These are phyloP conservation scores for Talaromyces atroroseus DNA, from an alignment of 2,329 filamentous ascomycete genomes.

Conservation along the genomic window DNA sequence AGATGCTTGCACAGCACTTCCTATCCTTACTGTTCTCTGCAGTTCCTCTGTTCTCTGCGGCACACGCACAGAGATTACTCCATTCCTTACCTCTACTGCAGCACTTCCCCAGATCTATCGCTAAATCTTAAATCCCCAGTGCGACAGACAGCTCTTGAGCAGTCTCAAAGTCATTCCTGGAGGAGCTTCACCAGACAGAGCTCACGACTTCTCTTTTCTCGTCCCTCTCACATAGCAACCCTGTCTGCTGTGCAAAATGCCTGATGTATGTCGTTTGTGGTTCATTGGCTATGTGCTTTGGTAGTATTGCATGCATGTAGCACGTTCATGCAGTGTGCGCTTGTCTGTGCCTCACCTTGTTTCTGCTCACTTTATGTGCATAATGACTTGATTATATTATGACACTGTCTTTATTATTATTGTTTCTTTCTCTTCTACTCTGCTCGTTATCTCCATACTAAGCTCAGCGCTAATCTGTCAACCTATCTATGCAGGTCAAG, in stretches of 20 bases:
- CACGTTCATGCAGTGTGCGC: neutral
- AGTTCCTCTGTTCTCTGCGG: neutral
- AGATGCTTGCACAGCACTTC: neutral
- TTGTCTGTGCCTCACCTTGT: neutral
- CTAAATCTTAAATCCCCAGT: neutral
- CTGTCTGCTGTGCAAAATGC: slow-evolving; percentile 31
- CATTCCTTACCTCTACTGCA: neutral
- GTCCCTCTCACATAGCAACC: neutral
- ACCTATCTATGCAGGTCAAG: slow-evolving; percentile 54
- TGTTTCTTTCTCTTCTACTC: neutral
- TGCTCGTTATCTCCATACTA: neutral
- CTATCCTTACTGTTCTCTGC: neutral
- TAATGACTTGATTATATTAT: neutral
- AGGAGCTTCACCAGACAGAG: neutral
- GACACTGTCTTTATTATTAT: neutral
- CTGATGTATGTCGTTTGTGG: slow-evolving; percentile 34
- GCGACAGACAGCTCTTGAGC: neutral
- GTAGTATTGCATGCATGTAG: neutral
- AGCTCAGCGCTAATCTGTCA: neutral
- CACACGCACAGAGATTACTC: neutral
- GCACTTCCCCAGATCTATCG: neutral
- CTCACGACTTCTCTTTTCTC: neutral
- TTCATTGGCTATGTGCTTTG: neutral
- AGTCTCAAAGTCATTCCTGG: neutral
- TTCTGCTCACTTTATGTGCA: neutral